Conservation (phyloP, 495 filamentous ascomycete genomes). For the Hypoxylon crocopeplum region DNA sequence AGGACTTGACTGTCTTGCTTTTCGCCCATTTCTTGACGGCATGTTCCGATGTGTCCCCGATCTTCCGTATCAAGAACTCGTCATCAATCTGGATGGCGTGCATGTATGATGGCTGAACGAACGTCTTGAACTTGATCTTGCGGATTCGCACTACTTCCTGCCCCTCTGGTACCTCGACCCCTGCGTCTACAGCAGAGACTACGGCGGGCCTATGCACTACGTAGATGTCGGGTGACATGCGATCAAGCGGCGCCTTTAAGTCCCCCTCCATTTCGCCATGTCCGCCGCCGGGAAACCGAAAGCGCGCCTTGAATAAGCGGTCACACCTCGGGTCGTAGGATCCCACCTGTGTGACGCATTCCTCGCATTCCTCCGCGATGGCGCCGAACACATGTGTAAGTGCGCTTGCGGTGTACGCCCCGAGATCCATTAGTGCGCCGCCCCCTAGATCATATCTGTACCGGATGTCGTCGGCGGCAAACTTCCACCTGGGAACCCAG, state of each 20-base stretch:
- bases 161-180: constrained; percentile 44
- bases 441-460: constrained; percentile 62
- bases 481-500: constrained; percentile 37
- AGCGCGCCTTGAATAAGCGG: constrained; percentile 49
- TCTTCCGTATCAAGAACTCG: constrained; percentile 46
- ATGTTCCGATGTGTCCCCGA: constrained; percentile 22
- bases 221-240: constrained; percentile 47
- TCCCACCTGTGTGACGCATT: constrained; percentile 42
- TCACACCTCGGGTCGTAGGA: constrained; percentile 47
- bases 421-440: constrained; percentile 66
- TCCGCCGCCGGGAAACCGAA: constrained; percentile 51
- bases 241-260: constrained; percentile 38
- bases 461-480: constrained; percentile 59
- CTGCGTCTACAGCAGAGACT: constrained; percentile 34
- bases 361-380: constrained; percentile 45
- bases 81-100: constrained; percentile 62
- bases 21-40: constrained; percentile 53
- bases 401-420: constrained; percentile 55
- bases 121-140: constrained; percentile 53
- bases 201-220: constrained; percentile 43
- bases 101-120: constrained; percentile 46
- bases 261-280: constrained; percentile 48
- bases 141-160: constrained; percentile 49
- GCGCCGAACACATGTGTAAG: constrained; percentile 51
- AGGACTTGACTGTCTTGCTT: constrained; percentile 52